Evolutionary conservation across 768 basidiomycete species (phyloP).

Genomic region (Rhodosporidiobolus odoratus): DNA sequence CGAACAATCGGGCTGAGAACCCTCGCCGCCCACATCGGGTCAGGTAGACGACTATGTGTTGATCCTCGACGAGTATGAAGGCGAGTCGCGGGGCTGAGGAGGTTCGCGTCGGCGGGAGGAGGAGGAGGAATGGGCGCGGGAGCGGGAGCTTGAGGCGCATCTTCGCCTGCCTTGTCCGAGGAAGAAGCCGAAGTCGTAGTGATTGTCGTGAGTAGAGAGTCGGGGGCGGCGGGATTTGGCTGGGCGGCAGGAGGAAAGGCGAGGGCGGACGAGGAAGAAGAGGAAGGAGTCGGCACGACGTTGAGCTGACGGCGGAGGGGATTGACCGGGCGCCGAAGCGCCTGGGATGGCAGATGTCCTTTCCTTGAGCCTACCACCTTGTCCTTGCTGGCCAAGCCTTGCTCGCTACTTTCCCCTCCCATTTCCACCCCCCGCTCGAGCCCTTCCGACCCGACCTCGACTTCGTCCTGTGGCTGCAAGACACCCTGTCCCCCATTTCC

Average conservation of each 20-base stretch:
- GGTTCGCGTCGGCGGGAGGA: neutral
- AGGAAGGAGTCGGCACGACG: neutral
- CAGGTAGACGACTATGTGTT: neutral
- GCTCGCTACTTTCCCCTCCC: neutral
- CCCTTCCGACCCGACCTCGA: neutral
- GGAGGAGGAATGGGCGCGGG: neutral
- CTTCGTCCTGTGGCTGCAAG: too few relatives aligned
- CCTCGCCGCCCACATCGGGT: conserved; percentile 1
- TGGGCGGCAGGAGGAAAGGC: neutral
- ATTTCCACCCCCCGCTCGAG: neutral
- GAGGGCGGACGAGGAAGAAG: neutral
- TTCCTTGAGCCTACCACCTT: neutral
- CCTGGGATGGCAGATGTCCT: neutral
- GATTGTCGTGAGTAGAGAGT: neutral
- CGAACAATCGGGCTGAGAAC: neutral
- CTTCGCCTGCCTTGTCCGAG: neutral
- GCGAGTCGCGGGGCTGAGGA: neutral
- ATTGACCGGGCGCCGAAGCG: neutral
- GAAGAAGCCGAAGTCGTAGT: neutral
- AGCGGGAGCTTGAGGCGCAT: neutral
- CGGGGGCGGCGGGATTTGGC: neutral
- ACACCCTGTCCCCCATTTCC: too few relatives aligned
- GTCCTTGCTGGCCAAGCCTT: neutral
- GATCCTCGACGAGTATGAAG: neutral
- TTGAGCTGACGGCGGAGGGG: neutral